A percentile compares a stretch with the other conserved stretches of the same genome.
Evolutionary conservation across 140 eudicot species (phyloP).

Genomic region (Anethum foeniculum): DNA sequence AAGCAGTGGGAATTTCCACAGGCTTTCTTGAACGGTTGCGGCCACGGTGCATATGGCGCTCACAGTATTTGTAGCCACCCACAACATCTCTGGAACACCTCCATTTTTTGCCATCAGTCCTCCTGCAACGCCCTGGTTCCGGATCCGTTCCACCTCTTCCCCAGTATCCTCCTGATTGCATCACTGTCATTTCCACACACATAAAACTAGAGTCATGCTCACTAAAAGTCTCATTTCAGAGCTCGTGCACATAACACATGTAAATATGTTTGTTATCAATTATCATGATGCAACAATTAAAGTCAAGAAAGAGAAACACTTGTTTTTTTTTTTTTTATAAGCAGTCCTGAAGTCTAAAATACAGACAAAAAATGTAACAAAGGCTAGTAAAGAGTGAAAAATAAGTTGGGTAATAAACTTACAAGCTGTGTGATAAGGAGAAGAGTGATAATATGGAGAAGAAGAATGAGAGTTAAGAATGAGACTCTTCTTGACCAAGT

Average conservation of each 20-base stretch:
- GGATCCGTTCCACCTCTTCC: slow-evolving; percentile 85
- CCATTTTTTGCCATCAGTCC: slow-evolving; percentile 96
- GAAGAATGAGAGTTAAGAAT: slow-evolving; percentile 28
- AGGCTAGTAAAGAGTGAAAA: slow-evolving; percentile 3
- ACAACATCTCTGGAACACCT: slow-evolving; percentile 81
- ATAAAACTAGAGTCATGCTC: not conserved
- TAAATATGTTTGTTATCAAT: not conserved
- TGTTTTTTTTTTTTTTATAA: not conserved
- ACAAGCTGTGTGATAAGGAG: slow-evolving; percentile 25
- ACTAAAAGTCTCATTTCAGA: not conserved
- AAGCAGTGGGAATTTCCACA: slow-evolving; percentile 78
- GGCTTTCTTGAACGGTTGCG: slow-evolving; percentile 99
- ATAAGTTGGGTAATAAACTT: slow-evolving; percentile 12
- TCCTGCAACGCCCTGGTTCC: slow-evolving; percentile 84
- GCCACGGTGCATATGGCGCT: slow-evolving; percentile 91
- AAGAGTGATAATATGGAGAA: slow-evolving; percentile 27
- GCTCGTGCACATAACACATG: too few relatives aligned
- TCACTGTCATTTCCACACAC: slow-evolving; percentile 22
- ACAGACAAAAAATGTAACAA: not conserved
- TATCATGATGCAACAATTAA: not conserved
- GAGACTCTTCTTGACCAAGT: slow-evolving; percentile 50
- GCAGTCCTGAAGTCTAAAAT: not conserved
- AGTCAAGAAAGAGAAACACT: not conserved
- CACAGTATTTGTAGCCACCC: slow-evolving; percentile 78
- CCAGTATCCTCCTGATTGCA: slow-evolving; percentile 77